These are phyloP conservation scores for Chlamydomonas sphaeroides DNA, from an alignment of 139 green algal species.

Conservation along the genomic window DNA sequence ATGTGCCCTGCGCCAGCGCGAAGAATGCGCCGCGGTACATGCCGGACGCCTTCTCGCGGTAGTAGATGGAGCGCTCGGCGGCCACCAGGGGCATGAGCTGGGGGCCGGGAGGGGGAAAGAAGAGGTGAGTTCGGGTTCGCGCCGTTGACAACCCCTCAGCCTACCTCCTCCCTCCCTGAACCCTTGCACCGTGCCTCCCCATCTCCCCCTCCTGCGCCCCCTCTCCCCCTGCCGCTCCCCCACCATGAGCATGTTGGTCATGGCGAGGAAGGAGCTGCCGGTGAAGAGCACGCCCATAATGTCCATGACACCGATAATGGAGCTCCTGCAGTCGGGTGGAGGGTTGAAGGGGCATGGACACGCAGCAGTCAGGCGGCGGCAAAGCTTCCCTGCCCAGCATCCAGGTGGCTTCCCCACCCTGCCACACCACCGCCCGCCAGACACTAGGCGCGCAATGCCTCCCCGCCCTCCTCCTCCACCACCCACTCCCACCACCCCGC, in stretches of 20 bases:
- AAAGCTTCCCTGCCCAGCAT: too few species aligned
- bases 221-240: too few species aligned
- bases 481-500: neutral
- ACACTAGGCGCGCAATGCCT: too few species aligned
- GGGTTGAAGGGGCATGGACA: too few species aligned
- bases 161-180: too few species aligned
- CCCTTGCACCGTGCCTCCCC: too few species aligned
- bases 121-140: neutral
- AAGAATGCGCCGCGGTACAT: constrained; percentile 43
- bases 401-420: too few species aligned
- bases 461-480: neutral
- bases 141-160: too few species aligned
- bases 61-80: constrained; percentile 68
- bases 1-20: constrained; percentile 35
- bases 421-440: too few species aligned
- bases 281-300: constrained; percentile 69
- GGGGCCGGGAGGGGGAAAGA: neutral
- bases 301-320: constrained; percentile 58
- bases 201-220: too few species aligned
- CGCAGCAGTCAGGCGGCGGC: too few species aligned
- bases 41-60: constrained; percentile 57
- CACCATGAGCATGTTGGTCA: constrained; percentile 33
- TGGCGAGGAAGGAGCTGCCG: constrained; percentile 45
- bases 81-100: constrained; percentile 52
- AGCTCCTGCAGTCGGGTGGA: neutral